phyloP scores from a whole-genome alignment of 768 basidiomycete genomes.

The Phallus indusiatus region DNA sequence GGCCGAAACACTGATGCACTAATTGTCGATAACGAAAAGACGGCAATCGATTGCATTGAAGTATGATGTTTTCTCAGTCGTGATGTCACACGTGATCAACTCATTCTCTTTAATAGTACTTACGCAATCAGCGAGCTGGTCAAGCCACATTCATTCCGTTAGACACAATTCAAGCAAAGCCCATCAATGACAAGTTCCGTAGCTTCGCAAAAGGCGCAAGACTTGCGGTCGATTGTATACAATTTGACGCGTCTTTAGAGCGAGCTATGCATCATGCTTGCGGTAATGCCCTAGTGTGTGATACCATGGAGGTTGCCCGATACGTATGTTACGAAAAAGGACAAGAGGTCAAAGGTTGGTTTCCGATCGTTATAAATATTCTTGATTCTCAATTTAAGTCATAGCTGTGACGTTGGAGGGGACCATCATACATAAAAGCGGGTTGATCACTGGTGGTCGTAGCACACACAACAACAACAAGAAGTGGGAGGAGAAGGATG shows the following conservation, averaged over 20 bases:
- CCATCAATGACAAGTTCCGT: constrained; percentile 89
- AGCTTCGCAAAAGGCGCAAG: constrained; percentile 83
- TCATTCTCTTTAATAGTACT: constrained; percentile 46
- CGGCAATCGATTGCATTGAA: constrained; percentile 96
- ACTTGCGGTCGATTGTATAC: constrained; percentile 64
- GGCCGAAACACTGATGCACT: constrained; percentile 93
- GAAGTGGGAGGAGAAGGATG: constrained; percentile 93
- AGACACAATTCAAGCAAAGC: constrained; percentile 94
- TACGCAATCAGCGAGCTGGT: constrained; percentile 90
- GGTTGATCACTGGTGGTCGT: constrained; percentile 91
- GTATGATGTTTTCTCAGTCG: constrained; percentile 28
- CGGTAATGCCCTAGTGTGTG: constrained; percentile 90
- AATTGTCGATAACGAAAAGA: constrained; percentile 94
- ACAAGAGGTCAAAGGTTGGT: constrained; percentile 90
- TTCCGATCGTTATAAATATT: not conserved
- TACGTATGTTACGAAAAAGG: constrained; percentile 90
- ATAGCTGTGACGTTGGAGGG: constrained; percentile 94
- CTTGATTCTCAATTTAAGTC: not conserved
- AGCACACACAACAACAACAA: constrained; percentile 67
- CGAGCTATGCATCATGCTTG: constrained; percentile 95
- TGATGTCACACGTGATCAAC: not conserved
- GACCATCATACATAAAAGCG: constrained; percentile 95
- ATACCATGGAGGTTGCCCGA: constrained; percentile 87
- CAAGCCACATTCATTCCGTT: constrained; percentile 97
- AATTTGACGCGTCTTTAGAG: constrained; percentile 74